Evolutionary conservation across 192 early-diverging fungal species (phyloP), one percentile per base, ranked within the genome.

Genomic region (Geosiphon pyriformis): DNA sequence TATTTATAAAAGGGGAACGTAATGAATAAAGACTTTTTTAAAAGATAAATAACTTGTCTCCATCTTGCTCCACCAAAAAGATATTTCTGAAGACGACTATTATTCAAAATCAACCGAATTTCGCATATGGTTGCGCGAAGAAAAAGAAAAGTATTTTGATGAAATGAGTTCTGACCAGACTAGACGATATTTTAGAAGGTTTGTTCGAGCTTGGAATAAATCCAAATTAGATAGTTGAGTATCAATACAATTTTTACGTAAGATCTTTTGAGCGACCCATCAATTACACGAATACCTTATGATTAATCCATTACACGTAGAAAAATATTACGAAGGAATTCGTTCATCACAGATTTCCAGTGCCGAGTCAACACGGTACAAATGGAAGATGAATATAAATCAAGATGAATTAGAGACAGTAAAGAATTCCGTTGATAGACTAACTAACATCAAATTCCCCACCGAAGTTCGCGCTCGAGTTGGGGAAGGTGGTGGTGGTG

Each of bases 141-240:
- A 83, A 26, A 88, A 89, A 68, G 74, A 81, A 53, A 80, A 83
- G 72, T 93, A 85, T 69, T 87, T 94, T 74, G 83, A 87, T 59
- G 91, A 94, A 50, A 71, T 96, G 57, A 61, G 69, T 4, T 80
- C 88, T 0, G 82, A 84, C 12, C 86, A 93, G 18, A 73, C 90
- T 0, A 79, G 86, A 0, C 67, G 73, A 31, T 88, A 90, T 46
- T 96, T 96, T 78, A 81, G 68, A 4, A 93, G 91, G 35, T 96
- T 96, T 78, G 90, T 91, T 54, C 86, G 80, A 20, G 80, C 80
- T n/a, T 96, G 94, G 94, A 96, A 96, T 72, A 72, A 81, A 37
- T 86, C 78, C 33, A 79, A 83, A 47, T 70, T 92, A 20, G 77
- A 86, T 49, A 77, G 84, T 76, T 78, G 66, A 42, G 71, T 71